Percentiles rank a stretch among this genome's conserved stretches.
These are phyloP conservation scores for Schizochytrium sp. DNA, from an alignment of 108 stramenopile genomes.

Conservation along the genomic window DNA sequence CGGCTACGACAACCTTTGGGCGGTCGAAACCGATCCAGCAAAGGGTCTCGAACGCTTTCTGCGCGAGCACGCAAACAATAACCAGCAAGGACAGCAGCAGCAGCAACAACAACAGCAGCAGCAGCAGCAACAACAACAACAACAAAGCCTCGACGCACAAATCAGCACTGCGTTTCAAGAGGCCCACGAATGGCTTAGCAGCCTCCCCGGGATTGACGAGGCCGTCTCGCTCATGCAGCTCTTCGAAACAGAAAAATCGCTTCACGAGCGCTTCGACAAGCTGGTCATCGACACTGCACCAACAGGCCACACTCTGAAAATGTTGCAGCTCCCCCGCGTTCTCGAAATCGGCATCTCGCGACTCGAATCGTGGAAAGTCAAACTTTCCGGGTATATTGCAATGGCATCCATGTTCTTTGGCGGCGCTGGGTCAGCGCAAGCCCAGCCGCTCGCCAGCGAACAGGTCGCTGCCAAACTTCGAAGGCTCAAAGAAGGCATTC, in stretches of 20 bases:
- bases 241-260: slow-evolving; percentile 40
- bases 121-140: neutral
- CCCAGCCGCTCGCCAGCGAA: neutral
- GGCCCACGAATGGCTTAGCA: slow-evolving; percentile 44
- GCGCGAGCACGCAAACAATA: neutral
- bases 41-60: slow-evolving; percentile 29
- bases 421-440: slow-evolving; percentile 19
- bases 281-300: slow-evolving; percentile 70
- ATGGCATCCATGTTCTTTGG: slow-evolving; percentile 47
- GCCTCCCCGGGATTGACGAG: slow-evolving; percentile 65
- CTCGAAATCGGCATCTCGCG: slow-evolving; percentile 61
- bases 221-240: slow-evolving; percentile 53
- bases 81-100: neutral
- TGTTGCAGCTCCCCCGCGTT: slow-evolving; percentile 62
- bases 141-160: neutral
- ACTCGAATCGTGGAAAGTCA: slow-evolving; percentile 55
- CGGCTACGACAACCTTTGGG: slow-evolving; percentile 47
- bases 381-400: slow-evolving; percentile 53
- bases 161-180: slow-evolving; percentile 33
- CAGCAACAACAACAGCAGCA: too few species aligned
- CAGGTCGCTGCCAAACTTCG: slow-evolving; percentile 33
- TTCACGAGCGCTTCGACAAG: slow-evolving; percentile 50
- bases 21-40: slow-evolving; percentile 45
- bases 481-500: slow-evolving; percentile 36
- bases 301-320: slow-evolving; percentile 66